phyloP scores from a whole-genome alignment of 2,329 filamentous ascomycete species.

The Pseudogymnoascus sp. region DNA sequence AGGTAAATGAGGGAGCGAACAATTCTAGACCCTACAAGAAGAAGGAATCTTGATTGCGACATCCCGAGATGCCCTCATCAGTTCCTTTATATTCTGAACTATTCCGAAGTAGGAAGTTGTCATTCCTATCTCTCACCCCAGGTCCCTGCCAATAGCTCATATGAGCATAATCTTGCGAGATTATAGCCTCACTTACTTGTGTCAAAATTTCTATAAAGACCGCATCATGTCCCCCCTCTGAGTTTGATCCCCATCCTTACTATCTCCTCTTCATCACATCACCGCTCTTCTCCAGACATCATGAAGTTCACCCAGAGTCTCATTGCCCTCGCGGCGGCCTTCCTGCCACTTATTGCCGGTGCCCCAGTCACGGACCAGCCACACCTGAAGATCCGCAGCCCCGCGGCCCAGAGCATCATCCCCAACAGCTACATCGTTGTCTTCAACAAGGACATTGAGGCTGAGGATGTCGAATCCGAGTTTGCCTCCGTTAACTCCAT shows the following conservation, averaged over 20 bases:
- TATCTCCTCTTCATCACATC: neutral
- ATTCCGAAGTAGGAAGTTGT: too few relatives aligned
- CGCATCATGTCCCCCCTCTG: neutral
- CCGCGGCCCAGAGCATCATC: slow-evolving; percentile 40
- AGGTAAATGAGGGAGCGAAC: neutral
- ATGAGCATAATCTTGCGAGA: neutral
- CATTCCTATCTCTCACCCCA: too few relatives aligned
- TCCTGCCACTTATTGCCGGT: slow-evolving; percentile 21
- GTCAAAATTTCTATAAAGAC: neutral
- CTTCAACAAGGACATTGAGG: slow-evolving; percentile 44
- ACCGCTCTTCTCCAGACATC: neutral
- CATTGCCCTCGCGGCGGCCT: slow-evolving; percentile 21
- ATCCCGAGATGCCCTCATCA: too few relatives aligned
- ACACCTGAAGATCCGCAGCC: slow-evolving; percentile 34
- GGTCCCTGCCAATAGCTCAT: too few relatives aligned
- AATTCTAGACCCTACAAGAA: too few relatives aligned
- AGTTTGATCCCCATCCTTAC: neutral
- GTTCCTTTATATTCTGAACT: too few relatives aligned
- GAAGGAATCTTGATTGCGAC: too few relatives aligned
- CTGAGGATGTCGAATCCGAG: slow-evolving; percentile 42
- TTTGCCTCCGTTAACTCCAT: slow-evolving; percentile 39
- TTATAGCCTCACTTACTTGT: neutral
- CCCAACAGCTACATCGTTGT: slow-evolving; percentile 56
- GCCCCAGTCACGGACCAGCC: slow-evolving; percentile 17
- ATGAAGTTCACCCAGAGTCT: slow-evolving; percentile 5